These are phyloP conservation scores for Ophiocytium majus DNA, from an alignment of 352 stramenopile species.

Conservation along the genomic window DNA sequence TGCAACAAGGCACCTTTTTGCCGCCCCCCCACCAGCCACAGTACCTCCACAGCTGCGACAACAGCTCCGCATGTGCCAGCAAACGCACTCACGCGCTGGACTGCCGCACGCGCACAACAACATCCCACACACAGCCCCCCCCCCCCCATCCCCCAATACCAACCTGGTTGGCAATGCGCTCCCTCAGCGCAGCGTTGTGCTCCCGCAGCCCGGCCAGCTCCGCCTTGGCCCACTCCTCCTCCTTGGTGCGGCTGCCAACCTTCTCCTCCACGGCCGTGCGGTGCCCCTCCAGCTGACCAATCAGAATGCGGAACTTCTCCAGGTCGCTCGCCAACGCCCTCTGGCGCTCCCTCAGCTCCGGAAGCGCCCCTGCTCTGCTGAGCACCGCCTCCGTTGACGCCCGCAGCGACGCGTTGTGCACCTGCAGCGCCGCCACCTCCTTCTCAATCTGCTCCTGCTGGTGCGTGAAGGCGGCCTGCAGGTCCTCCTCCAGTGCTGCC, in stretches of 20 bases:
- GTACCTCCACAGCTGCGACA: too few species aligned
- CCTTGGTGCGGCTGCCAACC: slow-evolving; percentile 55
- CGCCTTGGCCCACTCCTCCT: slow-evolving; percentile 35
- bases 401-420: slow-evolving; percentile 23
- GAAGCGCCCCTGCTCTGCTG: slow-evolving; percentile 57
- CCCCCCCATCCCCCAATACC: too few species aligned
- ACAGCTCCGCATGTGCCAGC: too few species aligned
- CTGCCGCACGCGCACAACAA: too few species aligned
- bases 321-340: slow-evolving; percentile 78
- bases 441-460: slow-evolving; percentile 42
- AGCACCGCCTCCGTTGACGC: slow-evolving; percentile 26
- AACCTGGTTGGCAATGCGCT: slow-evolving; percentile 18
- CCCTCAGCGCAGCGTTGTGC: slow-evolving; percentile 25
- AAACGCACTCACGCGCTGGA: too few species aligned
- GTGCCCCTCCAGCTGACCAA: slow-evolving; percentile 74
- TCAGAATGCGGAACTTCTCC: slow-evolving; percentile 83
- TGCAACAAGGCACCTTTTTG: too few species aligned
- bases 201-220: slow-evolving; percentile 21
- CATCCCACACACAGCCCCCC: too few species aligned
- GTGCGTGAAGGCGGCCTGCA: slow-evolving; percentile 49
- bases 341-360: slow-evolving; percentile 75
- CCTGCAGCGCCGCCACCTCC: neutral
- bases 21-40: too few species aligned
- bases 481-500: slow-evolving; percentile 74
- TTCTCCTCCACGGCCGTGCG: slow-evolving; percentile 71